phyloP scores from a whole-genome alignment of 108 stramenopile species.

The Epithemia pelagica region DNA sequence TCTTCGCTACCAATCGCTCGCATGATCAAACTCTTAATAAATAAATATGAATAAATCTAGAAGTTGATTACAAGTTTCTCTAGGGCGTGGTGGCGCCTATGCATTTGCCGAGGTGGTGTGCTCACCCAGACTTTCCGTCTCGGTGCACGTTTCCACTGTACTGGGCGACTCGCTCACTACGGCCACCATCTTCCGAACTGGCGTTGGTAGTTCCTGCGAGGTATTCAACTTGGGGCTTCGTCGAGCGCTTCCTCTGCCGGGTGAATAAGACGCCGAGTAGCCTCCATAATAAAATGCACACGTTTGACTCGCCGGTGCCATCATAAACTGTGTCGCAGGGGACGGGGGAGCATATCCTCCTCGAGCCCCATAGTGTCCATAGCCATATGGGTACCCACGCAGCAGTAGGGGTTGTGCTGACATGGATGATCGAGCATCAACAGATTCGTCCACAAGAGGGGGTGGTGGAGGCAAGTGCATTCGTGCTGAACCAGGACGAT shows the following conservation, averaged over 20 bases:
- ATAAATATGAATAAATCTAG: no score
- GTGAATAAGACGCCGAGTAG: not conserved
- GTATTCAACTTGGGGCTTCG: not conserved
- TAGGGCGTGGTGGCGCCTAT: no score
- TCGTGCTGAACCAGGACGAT: not conserved
- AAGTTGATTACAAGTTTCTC: no score
- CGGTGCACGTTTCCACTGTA: not conserved
- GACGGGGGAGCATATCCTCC: slow-evolving; percentile 44
- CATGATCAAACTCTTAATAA: no score
- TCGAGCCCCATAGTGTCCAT: slow-evolving; percentile 12
- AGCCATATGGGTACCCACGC: slow-evolving; percentile 18
- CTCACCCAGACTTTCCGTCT: not conserved
- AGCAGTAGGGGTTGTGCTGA: slow-evolving; percentile 40
- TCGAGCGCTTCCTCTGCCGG: not conserved
- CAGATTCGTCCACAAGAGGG: not conserved
- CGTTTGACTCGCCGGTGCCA: slow-evolving; percentile 24
- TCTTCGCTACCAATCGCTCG: no score
- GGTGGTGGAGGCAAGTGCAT: not conserved
- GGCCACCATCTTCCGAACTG: not conserved
- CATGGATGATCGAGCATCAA: slow-evolving; percentile 7
- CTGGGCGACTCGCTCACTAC: not conserved
- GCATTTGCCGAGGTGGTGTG: not conserved
- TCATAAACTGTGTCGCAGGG: slow-evolving; percentile 59
- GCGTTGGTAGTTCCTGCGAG: not conserved
- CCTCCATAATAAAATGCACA: not conserved